Evolutionary conservation across 202 grass and related monocot genomes (phyloP).

Genomic region (Carex sylvatica): DNA sequence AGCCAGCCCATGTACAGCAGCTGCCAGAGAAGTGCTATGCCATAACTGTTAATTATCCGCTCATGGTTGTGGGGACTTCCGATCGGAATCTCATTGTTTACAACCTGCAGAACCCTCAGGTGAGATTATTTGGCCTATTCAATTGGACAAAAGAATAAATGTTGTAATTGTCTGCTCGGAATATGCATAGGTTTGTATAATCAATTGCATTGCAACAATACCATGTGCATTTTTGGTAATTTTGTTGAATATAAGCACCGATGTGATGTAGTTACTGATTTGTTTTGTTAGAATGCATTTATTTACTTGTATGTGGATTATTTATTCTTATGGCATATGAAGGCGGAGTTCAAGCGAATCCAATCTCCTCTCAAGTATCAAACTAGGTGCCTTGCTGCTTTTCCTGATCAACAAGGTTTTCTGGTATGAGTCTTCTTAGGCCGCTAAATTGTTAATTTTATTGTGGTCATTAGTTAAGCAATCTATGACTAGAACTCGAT

Average conservation of each 20-base stretch:
- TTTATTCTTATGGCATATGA: conserved; percentile 20
- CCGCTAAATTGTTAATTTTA: conserved; percentile 19
- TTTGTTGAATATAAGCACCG: neutral
- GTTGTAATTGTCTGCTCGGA: neutral
- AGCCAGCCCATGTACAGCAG: conserved; percentile 85
- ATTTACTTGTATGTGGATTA: neutral
- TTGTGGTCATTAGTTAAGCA: conserved; percentile 13
- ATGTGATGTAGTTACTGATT: neutral
- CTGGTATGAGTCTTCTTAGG: conserved; percentile 54
- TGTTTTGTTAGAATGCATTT: neutral
- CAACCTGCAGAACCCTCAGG: conserved; percentile 94
- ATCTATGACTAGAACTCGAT: neutral
- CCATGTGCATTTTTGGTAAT: neutral
- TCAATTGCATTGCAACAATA: neutral
- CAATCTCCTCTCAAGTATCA: conserved; percentile 81
- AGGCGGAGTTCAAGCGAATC: conserved; percentile 91
- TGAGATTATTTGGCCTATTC: conserved; percentile 15
- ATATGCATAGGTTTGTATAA: neutral
- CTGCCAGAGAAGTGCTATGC: conserved; percentile 81
- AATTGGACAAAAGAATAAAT: neutral
- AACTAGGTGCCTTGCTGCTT: conserved; percentile 83
- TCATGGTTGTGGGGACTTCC: conserved; percentile 96
- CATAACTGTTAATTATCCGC: conserved; percentile 79
- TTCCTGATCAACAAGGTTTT: conserved; percentile 99
- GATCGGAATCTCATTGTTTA: conserved; percentile 85